These are phyloP conservation scores for Grigorovia transvaalensis DNA, from an alignment of 805 yeast genomes.

Conservation along the genomic window DNA sequence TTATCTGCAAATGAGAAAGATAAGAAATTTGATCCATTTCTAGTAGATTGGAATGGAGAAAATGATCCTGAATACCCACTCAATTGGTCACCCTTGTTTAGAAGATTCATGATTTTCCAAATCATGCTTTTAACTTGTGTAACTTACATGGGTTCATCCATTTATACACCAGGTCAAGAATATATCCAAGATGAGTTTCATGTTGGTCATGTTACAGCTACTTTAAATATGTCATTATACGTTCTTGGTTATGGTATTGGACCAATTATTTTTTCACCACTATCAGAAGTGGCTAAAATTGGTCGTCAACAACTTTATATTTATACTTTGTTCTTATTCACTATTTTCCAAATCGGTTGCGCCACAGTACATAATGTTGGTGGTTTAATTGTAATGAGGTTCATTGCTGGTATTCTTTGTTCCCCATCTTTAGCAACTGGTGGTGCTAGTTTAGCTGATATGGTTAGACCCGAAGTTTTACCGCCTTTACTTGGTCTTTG, in stretches of 20 bases:
- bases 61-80: constrained; percentile 48
- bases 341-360: constrained; percentile 45
- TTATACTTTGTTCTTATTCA: constrained; percentile 36
- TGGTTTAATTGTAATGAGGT: constrained; percentile 40
- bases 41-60: constrained; percentile 19
- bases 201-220: constrained; percentile 36
- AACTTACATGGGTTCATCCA: constrained; percentile 48
- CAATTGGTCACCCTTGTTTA: constrained; percentile 42
- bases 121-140: constrained; percentile 40
- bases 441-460: constrained; percentile 47
- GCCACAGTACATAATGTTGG: constrained; percentile 43
- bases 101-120: constrained; percentile 30
- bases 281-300: constrained; percentile 43
- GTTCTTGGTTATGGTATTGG: constrained; percentile 55
- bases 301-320: constrained; percentile 46
- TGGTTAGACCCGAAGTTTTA: constrained; percentile 32
- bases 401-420: constrained; percentile 45
- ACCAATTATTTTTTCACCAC: constrained; percentile 48
- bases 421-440: constrained; percentile 50
- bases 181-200: constrained; percentile 37
- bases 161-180: constrained; percentile 42
- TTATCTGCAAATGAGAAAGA: background rate
- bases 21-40: constrained; percentile 17
- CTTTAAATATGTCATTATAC: constrained; percentile 43
- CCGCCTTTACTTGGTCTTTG: constrained; percentile 42